Conservation (phyloP, 768 basidiomycete genomes). For the Goffeauzyma gilvescens region DNA sequence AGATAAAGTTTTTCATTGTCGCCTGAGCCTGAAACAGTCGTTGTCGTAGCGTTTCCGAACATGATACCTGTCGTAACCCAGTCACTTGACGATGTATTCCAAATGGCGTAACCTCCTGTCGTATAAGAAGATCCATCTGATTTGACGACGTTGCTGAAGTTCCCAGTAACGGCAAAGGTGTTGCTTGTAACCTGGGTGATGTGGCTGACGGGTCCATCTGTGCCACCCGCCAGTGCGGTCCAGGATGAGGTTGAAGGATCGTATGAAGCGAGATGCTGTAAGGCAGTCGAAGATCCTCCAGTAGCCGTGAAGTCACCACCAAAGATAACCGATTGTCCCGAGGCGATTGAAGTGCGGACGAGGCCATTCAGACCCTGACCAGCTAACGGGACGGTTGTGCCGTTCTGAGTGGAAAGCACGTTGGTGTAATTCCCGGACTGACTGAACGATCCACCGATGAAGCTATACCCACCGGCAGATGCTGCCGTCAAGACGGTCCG, state of each 20-base stretch:
- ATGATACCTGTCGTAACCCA: constrained; percentile 63
- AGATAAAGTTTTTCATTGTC: constrained; percentile 40
- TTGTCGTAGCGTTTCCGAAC: constrained; percentile 27
- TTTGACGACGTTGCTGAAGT: constrained; percentile 43
- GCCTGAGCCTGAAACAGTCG: background rate
- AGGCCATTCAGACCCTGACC: constrained; percentile 60
- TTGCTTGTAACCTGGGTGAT: constrained; percentile 37
- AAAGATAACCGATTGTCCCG: constrained; percentile 46
- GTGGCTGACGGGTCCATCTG: constrained; percentile 54
- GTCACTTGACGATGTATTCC: constrained; percentile 42
- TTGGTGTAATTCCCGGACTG: constrained; percentile 43
- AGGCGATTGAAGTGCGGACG: constrained; percentile 45
- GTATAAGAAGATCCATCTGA: constrained; percentile 29
- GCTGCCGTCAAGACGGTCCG: constrained; percentile 35
- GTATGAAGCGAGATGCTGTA: constrained; percentile 35
- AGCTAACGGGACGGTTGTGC: constrained; percentile 37
- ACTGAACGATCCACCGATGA: constrained; percentile 59
- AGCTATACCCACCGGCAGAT: constrained; percentile 47
- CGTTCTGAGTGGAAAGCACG: constrained; percentile 47
- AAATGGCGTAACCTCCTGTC: constrained; percentile 52
- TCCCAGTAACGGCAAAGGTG: constrained; percentile 48
- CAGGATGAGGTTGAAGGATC: constrained; percentile 48
- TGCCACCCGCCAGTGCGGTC: constrained; percentile 50
- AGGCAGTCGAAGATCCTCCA: constrained; percentile 34
- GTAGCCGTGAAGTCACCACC: constrained; percentile 78